phyloP scores from a whole-genome alignment of 1,284 basidiomycete species.

The Kwoniella shivajii region DNA sequence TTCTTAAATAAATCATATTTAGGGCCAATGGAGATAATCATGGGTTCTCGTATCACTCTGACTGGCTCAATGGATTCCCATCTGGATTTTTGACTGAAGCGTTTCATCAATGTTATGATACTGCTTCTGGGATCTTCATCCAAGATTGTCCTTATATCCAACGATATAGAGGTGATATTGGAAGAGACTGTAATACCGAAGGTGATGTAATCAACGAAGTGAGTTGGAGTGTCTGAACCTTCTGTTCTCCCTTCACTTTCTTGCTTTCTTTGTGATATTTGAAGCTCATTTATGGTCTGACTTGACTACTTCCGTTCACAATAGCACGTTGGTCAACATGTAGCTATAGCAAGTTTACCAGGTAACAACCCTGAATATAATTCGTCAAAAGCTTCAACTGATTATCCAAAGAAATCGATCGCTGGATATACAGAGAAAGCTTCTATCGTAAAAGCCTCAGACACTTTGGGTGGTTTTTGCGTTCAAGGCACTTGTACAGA shows the following conservation, averaged over 20 bases:
- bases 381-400: slow-evolving; percentile 16
- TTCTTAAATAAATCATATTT: neutral
- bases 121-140: neutral
- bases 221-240: slow-evolving; percentile 7
- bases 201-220: slow-evolving; percentile 30
- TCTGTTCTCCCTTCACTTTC: neutral
- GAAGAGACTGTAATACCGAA: slow-evolving; percentile 14
- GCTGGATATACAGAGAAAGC: slow-evolving; percentile 20
- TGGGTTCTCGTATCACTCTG: slow-evolving; percentile 28
- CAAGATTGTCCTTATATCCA: slow-evolving; percentile 21
- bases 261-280: neutral
- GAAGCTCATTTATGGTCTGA: neutral
- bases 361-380: slow-evolving; percentile 32
- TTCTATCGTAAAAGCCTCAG: slow-evolving; percentile 14
- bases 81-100: slow-evolving; percentile 26
- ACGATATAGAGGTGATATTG: slow-evolving; percentile 3
- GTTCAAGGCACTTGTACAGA: slow-evolving; percentile 15
- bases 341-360: slow-evolving; percentile 21
- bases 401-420: slow-evolving; percentile 14
- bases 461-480: slow-evolving; percentile 10
- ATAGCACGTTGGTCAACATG: slow-evolving; percentile 21
- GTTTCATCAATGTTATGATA: slow-evolving; percentile 20
- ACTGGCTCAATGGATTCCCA: slow-evolving; percentile 36
- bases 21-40: slow-evolving; percentile 31
- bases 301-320: too few species aligned